Evolutionary conservation across 176 grass and related monocot genomes (phyloP), one percentile per base, ranked within the genome.

Genomic region (Chloris gayana): DNA sequence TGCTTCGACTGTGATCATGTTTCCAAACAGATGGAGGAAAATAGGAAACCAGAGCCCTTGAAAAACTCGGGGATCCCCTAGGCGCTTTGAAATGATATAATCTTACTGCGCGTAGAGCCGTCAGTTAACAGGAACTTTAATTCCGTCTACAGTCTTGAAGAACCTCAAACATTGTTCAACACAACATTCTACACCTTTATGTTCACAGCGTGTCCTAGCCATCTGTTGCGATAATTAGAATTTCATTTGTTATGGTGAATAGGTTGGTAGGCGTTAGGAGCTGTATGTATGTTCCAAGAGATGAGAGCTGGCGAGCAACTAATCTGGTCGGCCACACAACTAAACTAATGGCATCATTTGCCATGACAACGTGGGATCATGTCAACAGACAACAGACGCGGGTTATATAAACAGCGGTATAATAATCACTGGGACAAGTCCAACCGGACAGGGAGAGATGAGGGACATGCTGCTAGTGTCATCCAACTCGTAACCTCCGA

Each of bases 271-370:
- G 47, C 6, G 17, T 72, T 77, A 25, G 63, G n/a, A 34, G 62
- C 18, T 34, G 25, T 5, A 66, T 64, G 58, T 14, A 67, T 46
- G 79, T 57, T 57, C 21, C 54, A 57, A 51, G 49, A 30, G 37
- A 64, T 2, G 14, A 22, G 63, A 18, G 71, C 65, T 74, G 61
- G 49, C 26, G 24, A 47, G 42, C 85, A 81, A 72, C 74, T 64
- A 78, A 53, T 78, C 56, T 78, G 74, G 83, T 78, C 74, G 83
- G 83, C 74, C 74, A 72, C 41, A 29, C 21, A 35, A 13, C 11
- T 81, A 75, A 69, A 69, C 10, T 68, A 35, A 30, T 50, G 31
- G 6, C 51, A 62, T 39, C 47, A 34, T 78, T 49, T 49, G 70
- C 37, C 78, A 42, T 13, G 19, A n/a, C 39, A 61, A 17, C 13